A percentile compares a stretch with the other conserved stretches of the same genome.
These are phyloP conservation scores for Fusarium napiforme DNA, from an alignment of 2,329 filamentous ascomycete species.

Conservation along the genomic window DNA sequence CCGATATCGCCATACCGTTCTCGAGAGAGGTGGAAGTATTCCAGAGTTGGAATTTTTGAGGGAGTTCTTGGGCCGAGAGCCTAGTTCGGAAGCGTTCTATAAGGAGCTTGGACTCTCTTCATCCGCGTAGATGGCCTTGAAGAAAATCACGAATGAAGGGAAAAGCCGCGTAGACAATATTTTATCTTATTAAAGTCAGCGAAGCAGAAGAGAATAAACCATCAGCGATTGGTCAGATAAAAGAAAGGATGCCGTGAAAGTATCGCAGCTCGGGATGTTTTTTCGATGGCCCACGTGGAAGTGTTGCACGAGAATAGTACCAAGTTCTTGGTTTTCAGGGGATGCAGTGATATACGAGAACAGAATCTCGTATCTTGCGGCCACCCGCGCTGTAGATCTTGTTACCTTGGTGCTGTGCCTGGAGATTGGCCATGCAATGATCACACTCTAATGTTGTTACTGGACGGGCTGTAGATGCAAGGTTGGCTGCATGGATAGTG, in stretches of 20 bases:
- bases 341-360: constrained; percentile 27
- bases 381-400: constrained; percentile 20
- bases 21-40: constrained; percentile 80
- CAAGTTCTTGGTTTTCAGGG: neutral
- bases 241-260: neutral
- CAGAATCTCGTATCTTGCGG: constrained; percentile 30
- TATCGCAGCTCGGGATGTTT: neutral
- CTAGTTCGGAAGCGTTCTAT: constrained; percentile 83
- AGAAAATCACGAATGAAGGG: no score
- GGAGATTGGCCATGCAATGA: constrained; percentile 10
- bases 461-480: constrained; percentile 1
- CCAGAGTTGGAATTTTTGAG: constrained; percentile 84
- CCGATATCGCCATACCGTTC: constrained; percentile 79
- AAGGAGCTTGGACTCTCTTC: constrained; percentile 71
- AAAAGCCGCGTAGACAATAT: neutral
- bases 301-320: constrained; percentile 4
- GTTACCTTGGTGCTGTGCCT: neutral
- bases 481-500: constrained; percentile 13
- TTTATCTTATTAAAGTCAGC: neutral
- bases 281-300: neutral
- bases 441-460: constrained; percentile 2
- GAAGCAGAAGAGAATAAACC: constrained; percentile 10
- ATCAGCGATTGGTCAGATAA: neutral
- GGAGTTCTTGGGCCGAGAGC: constrained; percentile 81
- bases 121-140: constrained; percentile 6